Conservation (phyloP, 169 alveolate species). For the Plasmodium malariae region DNA sequence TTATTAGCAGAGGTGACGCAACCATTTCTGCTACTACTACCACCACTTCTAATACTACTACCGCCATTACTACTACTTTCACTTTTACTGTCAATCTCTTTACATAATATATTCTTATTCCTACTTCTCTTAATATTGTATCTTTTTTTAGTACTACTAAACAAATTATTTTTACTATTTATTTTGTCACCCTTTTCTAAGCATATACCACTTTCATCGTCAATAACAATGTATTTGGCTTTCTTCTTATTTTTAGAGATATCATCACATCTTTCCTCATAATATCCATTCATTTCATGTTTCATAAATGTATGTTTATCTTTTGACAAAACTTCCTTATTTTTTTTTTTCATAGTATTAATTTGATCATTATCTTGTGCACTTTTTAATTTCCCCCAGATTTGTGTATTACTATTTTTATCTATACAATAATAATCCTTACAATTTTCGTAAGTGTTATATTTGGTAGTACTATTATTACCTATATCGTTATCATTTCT, state of each 20-base stretch:
- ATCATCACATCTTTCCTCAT: not conserved
- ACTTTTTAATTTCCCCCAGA: slow-evolving; percentile 4
- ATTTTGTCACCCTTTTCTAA: not conserved
- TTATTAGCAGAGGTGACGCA: not conserved
- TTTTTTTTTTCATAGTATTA: not conserved
- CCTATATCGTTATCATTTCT: not conserved
- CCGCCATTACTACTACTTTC: slow-evolving; percentile 1
- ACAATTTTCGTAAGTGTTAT: not conserved
- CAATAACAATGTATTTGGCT: not conserved
- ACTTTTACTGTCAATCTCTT: not conserved
- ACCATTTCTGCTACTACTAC: slow-evolving; percentile 1
- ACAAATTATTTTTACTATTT: not conserved
- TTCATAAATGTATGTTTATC: not conserved
- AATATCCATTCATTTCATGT: not conserved
- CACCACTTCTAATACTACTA: slow-evolving; percentile 1
- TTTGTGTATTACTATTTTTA: not conserved
- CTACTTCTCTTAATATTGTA: not conserved
- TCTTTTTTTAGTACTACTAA: not conserved
- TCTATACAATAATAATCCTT: not conserved
- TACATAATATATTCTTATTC: not conserved
- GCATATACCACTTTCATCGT: not conserved
- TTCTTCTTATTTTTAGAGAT: slow-evolving; percentile 21
- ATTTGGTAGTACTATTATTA: not conserved
- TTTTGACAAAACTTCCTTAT: not conserved
- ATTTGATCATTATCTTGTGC: not conserved